Evolutionary conservation across 2,329 filamentous ascomycete genomes (phyloP).

Genomic region (Clarireedia hainanense): DNA sequence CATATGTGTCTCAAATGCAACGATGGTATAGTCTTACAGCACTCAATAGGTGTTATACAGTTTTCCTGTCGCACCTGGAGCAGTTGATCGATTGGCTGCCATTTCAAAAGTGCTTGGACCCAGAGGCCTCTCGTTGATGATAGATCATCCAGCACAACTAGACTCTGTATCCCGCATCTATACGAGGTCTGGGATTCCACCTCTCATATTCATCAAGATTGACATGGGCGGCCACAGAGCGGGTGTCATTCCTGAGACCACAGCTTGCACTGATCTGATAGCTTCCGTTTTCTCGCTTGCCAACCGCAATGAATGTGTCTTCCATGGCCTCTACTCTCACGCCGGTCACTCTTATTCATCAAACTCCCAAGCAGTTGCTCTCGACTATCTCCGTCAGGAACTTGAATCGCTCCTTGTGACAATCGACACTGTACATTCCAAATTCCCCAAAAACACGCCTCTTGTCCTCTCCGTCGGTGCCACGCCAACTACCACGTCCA

Average conservation of each 20-base stretch:
- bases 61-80: constrained; percentile 57
- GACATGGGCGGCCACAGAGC: constrained; percentile 68
- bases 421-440: constrained; percentile 30
- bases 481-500: constrained; percentile 62
- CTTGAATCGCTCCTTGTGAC: constrained; percentile 45
- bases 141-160: constrained; percentile 61
- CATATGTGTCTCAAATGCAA: not conserved
- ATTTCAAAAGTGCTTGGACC: constrained; percentile 49
- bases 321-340: constrained; percentile 66
- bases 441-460: constrained; percentile 10
- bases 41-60: constrained; percentile 43
- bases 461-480: constrained; percentile 64
- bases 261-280: constrained; percentile 40
- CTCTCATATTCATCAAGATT: constrained; percentile 62
- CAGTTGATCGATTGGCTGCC: constrained; percentile 49
- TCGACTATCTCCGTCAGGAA: constrained; percentile 52
- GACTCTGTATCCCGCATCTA: constrained; percentile 38
- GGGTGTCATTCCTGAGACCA: constrained; percentile 49
- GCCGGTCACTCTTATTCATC: constrained; percentile 62
- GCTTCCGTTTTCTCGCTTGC: constrained; percentile 36
- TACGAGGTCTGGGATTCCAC: constrained; percentile 36
- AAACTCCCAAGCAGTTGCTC: constrained; percentile 47
- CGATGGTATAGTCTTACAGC: not conserved
- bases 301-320: constrained; percentile 29
- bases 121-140: constrained; percentile 52